These are phyloP conservation scores for Thielaviopsis punctulata DNA, from an alignment of 2,329 filamentous ascomycete species.

Conservation along the genomic window DNA sequence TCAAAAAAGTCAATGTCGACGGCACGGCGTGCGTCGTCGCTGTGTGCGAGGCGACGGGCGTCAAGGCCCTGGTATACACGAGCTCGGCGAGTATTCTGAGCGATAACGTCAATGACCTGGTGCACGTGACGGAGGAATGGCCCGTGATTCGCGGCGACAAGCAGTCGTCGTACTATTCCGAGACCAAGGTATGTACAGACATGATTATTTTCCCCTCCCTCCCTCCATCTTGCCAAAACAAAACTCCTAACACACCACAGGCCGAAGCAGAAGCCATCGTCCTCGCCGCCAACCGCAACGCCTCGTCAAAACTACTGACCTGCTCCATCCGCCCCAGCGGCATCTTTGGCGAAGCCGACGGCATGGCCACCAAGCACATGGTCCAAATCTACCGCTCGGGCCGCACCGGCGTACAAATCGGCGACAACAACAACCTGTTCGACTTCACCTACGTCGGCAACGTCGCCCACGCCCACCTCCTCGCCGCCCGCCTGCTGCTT, in stretches of 20 bases:
- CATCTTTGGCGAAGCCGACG: constrained; percentile 83
- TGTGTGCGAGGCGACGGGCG: constrained; percentile 50
- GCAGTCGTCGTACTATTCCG: constrained; percentile 70
- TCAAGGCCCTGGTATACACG: constrained; percentile 77
- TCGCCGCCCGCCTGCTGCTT: constrained; percentile 60
- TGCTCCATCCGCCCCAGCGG: constrained; percentile 68
- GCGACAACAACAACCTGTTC: constrained; percentile 46
- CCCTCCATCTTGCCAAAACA: background rate
- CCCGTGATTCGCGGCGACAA: constrained; percentile 54
- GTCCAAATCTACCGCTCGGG: constrained; percentile 51
- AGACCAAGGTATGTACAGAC: constrained; percentile 56
- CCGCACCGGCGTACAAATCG: constrained; percentile 65
- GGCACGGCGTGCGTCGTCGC: constrained; percentile 66
- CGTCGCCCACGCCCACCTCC: constrained; percentile 60
- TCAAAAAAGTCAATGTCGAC: constrained; percentile 73
- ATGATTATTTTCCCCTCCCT: background rate
- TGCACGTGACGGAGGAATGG: constrained; percentile 72
- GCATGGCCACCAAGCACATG: constrained; percentile 55
- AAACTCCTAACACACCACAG: constrained; percentile 19
- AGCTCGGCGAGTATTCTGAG: constrained; percentile 76
- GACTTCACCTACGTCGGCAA: constrained; percentile 50
- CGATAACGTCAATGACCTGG: constrained; percentile 62
- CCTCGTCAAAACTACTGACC: constrained; percentile 48
- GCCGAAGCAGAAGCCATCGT: constrained; percentile 69
- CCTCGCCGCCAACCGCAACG: constrained; percentile 52